Percentiles rank a stretch among this genome's conserved stretches.
phyloP scores from a whole-genome alignment of 2,329 filamentous ascomycete species.

The Myriosclerotinia scirpicola region DNA sequence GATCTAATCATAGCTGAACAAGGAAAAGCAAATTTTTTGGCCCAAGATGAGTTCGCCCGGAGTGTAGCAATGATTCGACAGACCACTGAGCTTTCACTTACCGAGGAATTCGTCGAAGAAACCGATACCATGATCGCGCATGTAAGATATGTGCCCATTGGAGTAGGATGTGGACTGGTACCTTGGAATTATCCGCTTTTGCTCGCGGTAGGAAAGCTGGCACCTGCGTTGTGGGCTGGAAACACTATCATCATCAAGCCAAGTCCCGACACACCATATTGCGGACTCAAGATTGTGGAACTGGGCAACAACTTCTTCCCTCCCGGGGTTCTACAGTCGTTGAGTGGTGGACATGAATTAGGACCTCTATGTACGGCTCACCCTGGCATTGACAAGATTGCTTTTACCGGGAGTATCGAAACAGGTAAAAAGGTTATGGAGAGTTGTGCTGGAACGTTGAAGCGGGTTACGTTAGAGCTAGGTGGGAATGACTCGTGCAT shows the following conservation, averaged over 20 bases:
- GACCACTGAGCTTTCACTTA: slow-evolving; percentile 14
- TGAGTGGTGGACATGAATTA: slow-evolving; percentile 47
- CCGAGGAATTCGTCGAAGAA: slow-evolving; percentile 23
- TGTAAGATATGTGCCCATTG: slow-evolving; percentile 48
- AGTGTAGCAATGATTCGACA: slow-evolving; percentile 21
- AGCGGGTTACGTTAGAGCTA: slow-evolving; percentile 43
- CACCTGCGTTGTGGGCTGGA: slow-evolving; percentile 50
- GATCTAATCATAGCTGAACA: slow-evolving; percentile 49
- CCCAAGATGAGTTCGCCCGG: slow-evolving; percentile 27
- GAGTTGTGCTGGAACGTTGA: slow-evolving; percentile 49
- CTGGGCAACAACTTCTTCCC: slow-evolving; percentile 51
- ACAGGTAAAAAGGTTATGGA: slow-evolving; percentile 53
- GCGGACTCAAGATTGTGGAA: slow-evolving; percentile 53
- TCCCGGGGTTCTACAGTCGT: slow-evolving; percentile 51
- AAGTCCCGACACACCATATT: slow-evolving; percentile 55
- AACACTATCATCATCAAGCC: slow-evolving; percentile 57
- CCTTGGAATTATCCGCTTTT: slow-evolving; percentile 60
- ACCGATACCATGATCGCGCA: slow-evolving; percentile 42
- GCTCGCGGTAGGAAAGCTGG: slow-evolving; percentile 51
- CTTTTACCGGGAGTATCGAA: slow-evolving; percentile 56
- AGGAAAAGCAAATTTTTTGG: slow-evolving; percentile 47
- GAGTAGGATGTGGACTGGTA: slow-evolving; percentile 54
- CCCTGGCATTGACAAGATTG: slow-evolving; percentile 55
- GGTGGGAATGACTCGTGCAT: slow-evolving; percentile 58
- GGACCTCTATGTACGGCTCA: slow-evolving; percentile 56